Evolutionary conservation across 805 yeast genomes (phyloP), one percentile per base, ranked within the genome.

Genomic region (Ogataea wickerhamii): DNA sequence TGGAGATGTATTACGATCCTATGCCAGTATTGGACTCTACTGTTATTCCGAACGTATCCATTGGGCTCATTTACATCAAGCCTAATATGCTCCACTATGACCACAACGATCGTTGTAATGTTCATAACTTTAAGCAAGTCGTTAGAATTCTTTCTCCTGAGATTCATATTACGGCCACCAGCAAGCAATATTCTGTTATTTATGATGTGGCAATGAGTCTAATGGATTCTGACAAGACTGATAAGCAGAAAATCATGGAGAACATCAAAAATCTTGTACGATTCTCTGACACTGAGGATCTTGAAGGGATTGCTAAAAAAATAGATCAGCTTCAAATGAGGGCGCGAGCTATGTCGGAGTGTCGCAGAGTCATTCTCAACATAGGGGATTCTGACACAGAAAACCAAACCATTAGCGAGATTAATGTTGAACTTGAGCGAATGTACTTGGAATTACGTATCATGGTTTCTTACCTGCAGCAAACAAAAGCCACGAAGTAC

Each of bases 1-100:
- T 78, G 37, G 88, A 81, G 53, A 68, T 76, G 49, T 76, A 82
- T 52, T 75, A 74, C 47, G 71, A 73, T 32, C 66, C 72, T 8
- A 64, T 66, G 0, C 33, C 63, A 5, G 53, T 79, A 36, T 60
- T 60, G 4, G 65, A 68, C 16, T 64, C 71, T 35, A 59, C 73
- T 4, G 68, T 80, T 27, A 63, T 80, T 24, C 71, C 74, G 40
- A 66, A 76, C 39, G 65, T 75, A 28, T 75, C 83, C 0, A 60
- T 71, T 63, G 80, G 74, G 2, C 41, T 76, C 18, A 60, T 75
- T 2, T 63, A 65, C 40, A 68, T 66, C 8, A 66, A 67, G 34
- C 83, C 84, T 1, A 80, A 81, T 50, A 62, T 64, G 37, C 56
- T 80, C 29, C 74, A 68, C 34, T 59, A 70, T 37, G 61, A 63